These are phyloP conservation scores for Phialophora macrospora DNA, from an alignment of 2,329 filamentous ascomycete species.

Conservation along the genomic window DNA sequence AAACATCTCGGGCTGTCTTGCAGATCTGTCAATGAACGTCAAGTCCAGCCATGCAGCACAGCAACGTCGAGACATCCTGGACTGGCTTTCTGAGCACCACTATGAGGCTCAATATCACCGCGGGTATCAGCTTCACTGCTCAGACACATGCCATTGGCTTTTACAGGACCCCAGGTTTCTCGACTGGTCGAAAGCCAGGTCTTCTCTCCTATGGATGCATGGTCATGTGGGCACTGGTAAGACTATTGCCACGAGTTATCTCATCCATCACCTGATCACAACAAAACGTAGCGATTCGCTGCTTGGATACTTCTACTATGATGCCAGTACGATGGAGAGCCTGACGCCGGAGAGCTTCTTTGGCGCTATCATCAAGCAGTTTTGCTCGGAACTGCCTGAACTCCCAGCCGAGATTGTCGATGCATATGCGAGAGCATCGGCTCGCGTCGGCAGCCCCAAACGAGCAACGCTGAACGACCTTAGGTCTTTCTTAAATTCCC, in stretches of 20 bases:
- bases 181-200: conserved; percentile 24
- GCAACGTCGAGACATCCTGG: conserved; percentile 24
- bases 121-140: conserved; percentile 28
- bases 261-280: conserved; percentile 25
- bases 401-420: conserved; percentile 19
- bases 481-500: conserved; percentile 6
- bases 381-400: conserved; percentile 22
- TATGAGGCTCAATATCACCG: conserved; percentile 30
- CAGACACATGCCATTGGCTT: conserved; percentile 28
- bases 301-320: conserved; percentile 34
- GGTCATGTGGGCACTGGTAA: conserved; percentile 31
- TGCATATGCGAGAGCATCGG: conserved; percentile 14
- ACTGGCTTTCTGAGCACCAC: conserved; percentile 32
- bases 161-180: conserved; percentile 23
- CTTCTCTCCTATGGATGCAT: conserved; percentile 32
- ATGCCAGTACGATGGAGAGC: conserved; percentile 32
- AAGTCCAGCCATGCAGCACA: conserved; percentile 21
- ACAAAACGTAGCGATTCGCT: neutral
- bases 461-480: conserved; percentile 26
- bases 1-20: conserved; percentile 19
- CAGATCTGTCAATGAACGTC: conserved; percentile 21
- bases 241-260: conserved; percentile 29
- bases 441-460: conserved; percentile 22
- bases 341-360: conserved; percentile 33
- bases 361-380: conserved; percentile 30